A percentile compares a stretch with the other conserved stretches of the same genome.
Evolutionary conservation across 2,329 filamentous ascomycete genomes (phyloP).

Genomic region (Pyrenophora tritici-repentis): DNA sequence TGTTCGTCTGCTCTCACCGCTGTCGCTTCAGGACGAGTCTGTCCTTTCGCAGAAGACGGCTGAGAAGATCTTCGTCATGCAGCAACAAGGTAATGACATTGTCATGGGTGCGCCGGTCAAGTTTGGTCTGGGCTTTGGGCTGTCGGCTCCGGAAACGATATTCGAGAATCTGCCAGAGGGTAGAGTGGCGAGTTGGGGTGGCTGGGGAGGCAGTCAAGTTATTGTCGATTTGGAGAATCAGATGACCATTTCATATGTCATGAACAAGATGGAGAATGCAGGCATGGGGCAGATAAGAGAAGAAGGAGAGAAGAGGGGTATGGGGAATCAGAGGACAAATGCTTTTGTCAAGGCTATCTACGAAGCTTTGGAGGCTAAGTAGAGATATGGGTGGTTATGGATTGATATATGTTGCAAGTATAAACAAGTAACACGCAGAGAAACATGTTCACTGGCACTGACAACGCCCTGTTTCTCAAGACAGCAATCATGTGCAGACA

Average conservation of each 20-base stretch:
- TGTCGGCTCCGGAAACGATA: constrained; percentile 1
- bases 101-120: constrained; percentile 4
- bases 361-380: constrained; percentile 9
- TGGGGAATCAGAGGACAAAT: constrained; percentile 13
- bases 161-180: constrained; percentile 19
- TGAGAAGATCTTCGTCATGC: constrained; percentile 19
- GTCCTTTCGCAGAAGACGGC: constrained; percentile 16
- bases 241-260: constrained; percentile 23
- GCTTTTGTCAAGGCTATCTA: constrained; percentile 18
- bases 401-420: too few relatives aligned
- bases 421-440: too few relatives aligned
- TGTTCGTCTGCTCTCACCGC: constrained; percentile 9
- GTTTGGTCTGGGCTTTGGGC: constrained; percentile 18
- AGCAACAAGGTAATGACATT: constrained; percentile 12
- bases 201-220: constrained; percentile 23
- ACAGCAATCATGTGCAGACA: too few relatives aligned
- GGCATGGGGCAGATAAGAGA: constrained; percentile 1
- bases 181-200: constrained; percentile 20
- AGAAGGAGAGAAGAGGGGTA: not conserved
- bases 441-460: too few relatives aligned
- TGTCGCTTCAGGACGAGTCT: constrained; percentile 8
- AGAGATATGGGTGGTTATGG: too few relatives aligned
- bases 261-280: constrained; percentile 26
- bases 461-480: too few relatives aligned
- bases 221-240: constrained; percentile 20